phyloP scores from a whole-genome alignment of 371 early-diverging fungal species.

The Mortierella sp. region DNA sequence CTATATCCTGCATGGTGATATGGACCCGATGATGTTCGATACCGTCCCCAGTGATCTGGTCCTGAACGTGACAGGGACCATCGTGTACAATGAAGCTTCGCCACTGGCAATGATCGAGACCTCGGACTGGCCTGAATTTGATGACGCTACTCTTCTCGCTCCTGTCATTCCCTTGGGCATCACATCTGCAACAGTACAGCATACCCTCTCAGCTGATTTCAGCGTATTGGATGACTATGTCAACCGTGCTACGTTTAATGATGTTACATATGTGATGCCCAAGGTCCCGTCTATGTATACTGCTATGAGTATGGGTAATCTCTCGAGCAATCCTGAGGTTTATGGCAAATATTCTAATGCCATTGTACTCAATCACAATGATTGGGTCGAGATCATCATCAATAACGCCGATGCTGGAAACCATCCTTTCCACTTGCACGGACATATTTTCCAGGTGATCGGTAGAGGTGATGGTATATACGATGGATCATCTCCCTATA shows the following conservation, averaged over 20 bases:
- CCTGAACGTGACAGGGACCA: slow-evolving; percentile 63
- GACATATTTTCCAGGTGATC: slow-evolving; percentile 83
- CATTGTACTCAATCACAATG: slow-evolving; percentile 44
- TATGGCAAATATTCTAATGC: slow-evolving; percentile 74
- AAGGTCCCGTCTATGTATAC: slow-evolving; percentile 77
- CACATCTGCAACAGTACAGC: slow-evolving; percentile 59
- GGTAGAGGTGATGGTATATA: slow-evolving; percentile 56
- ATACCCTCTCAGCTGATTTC: slow-evolving; percentile 71
- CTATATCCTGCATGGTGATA: slow-evolving; percentile 78
- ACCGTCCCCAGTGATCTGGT: slow-evolving; percentile 58
- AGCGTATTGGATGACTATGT: slow-evolving; percentile 74
- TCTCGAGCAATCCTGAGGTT: slow-evolving; percentile 61
- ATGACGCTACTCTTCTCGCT: slow-evolving; percentile 61
- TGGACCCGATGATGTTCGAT: slow-evolving; percentile 83
- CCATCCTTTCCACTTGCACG: slow-evolving; percentile 87
- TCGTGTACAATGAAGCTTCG: slow-evolving; percentile 62
- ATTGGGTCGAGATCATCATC: slow-evolving; percentile 50
- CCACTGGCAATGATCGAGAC: slow-evolving; percentile 59
- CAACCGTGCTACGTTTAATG: slow-evolving; percentile 86
- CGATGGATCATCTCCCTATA: slow-evolving; percentile 28
- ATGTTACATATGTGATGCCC: slow-evolving; percentile 73
- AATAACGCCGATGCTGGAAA: slow-evolving; percentile 68
- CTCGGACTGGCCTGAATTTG: slow-evolving; percentile 46
- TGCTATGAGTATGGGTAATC: slow-evolving; percentile 69
- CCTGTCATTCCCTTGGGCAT: slow-evolving; percentile 56